phyloP scores from a whole-genome alignment of 2,329 filamentous ascomycete genomes.

The Bisporella sp. region DNA sequence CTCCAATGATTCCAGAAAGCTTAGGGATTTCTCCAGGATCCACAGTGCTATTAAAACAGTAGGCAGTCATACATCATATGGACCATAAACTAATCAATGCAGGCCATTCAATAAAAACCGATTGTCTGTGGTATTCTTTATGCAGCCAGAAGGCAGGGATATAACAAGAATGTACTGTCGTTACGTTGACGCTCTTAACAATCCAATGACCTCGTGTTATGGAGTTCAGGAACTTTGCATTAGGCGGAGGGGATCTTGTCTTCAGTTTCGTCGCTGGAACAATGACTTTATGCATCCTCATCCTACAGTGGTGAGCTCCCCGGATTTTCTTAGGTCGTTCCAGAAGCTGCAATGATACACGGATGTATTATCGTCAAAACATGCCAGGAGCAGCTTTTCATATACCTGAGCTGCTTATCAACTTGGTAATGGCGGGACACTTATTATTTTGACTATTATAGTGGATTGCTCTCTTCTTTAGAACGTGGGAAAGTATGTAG shows the following conservation, averaged over 20 bases:
- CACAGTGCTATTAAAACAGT: conserved; percentile 49
- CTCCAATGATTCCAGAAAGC: conserved; percentile 36
- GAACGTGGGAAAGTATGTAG: conserved; percentile 52
- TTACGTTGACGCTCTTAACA: conserved; percentile 21
- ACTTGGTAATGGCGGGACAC: too few relatives aligned
- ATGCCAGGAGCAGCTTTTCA: too few relatives aligned
- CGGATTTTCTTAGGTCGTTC: too few relatives aligned
- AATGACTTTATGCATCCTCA: conserved; percentile 33
- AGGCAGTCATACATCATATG: conserved; percentile 12
- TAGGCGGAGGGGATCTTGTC: conserved; percentile 38
- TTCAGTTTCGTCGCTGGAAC: conserved; percentile 49
- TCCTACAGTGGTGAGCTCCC: too few relatives aligned
- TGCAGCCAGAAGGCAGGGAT: conserved; percentile 33
- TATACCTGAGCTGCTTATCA: too few relatives aligned
- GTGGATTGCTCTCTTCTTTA: conserved; percentile 50
- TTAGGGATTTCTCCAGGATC: conserved; percentile 40
- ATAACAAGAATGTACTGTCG: conserved; percentile 24
- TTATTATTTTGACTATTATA: background rate
- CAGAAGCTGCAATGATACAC: too few relatives aligned
- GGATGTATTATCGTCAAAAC: too few relatives aligned
- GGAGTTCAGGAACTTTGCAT: conserved; percentile 50
- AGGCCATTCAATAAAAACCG: conserved; percentile 50
- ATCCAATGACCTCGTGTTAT: conserved; percentile 37
- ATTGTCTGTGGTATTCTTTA: conserved; percentile 46
- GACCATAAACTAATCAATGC: background rate